Base-by-base conservation (phyloP, 2,329 filamentous ascomycete genomes). In the Helicocarpus griseus region DNA sequence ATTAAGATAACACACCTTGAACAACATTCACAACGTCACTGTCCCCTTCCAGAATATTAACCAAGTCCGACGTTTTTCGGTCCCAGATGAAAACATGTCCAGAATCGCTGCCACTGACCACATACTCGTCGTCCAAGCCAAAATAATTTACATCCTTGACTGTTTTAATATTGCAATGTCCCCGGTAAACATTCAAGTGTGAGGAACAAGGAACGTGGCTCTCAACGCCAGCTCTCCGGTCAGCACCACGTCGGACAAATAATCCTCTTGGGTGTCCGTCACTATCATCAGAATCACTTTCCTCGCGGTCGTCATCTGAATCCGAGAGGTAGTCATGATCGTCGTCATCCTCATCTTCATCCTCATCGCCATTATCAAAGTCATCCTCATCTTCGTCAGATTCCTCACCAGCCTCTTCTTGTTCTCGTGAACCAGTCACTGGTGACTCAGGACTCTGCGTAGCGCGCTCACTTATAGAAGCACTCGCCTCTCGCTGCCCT, bases 101-200 rank as follows among this genome's bases (percentile, higher is more conserved):
- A 48, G 77, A 80, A 59, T 86, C 83, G 53, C 78, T 82, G 5
- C 82, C 82, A 52, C 78, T 82, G 9, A 85, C 81, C 9, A 86
- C 80, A 56, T 84, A 86, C 60, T 85, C 81, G 58, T 86, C 83
- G 53, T 83, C 69, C 35, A 83, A 66, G 0, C 82, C 82, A 55
- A 81, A 85, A 66, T 78, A 86, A 54, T 85, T 85, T 54, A 85
- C 80, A 59, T 86, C 82, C 59, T 86, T 86, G 58, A 85, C 81
- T 1, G 81, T 85, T 56, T 80, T 76, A 49, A 82, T 74, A 57
- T 85, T 85, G 67, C 82, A 85, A 62, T 85, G 82, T 2, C 82
- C 82, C 2, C 72, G 70, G 61, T 83, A 86, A 19, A 73, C 65
- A 36, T 76, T 76, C 2, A 76, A 80, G 56, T 82, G 78, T 1